Evolutionary conservation across 2,329 filamentous ascomycete genomes (phyloP), one percentile per base, ranked within the genome.

Genomic region (Diplodia seriata): DNA sequence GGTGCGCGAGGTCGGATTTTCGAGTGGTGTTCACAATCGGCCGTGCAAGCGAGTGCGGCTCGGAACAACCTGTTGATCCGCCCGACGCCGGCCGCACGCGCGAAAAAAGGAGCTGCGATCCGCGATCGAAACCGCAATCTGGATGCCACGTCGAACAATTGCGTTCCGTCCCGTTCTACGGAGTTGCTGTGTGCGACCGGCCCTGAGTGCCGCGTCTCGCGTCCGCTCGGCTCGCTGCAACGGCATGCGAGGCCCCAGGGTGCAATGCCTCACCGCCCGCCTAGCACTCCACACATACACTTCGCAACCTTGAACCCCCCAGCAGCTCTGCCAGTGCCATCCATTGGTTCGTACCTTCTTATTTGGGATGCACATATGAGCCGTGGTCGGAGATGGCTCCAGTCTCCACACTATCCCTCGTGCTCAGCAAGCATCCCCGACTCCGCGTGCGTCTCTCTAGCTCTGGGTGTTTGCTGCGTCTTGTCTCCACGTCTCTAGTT

Each of bases 1-100:
- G 51, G 50, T 53, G 66, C 55, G 62, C 62, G 36, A 65, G 43
- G 55, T 67, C 55, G 66, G 49, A 61, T 61, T 67, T 63, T 63
- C 59, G 55, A 59, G 59, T 51, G 59, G 59, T 51, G 47, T 63
- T 63, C 47, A 51, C 43, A 51, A 47, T n/a, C 59, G 59, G 59
- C 59, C 43, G 59, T 63, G 59, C 59, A 63, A 63, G 59, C 59
- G 59, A 63, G 59, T 63, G 43, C 59, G 59, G 59, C 59, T 14
- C 47, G 59, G 59, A 63, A 12, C 8, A 51, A 51, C 59, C 40
- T 6, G 23, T 26, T 63, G 20, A 51, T 51, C 59, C 59, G 47
- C 31, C 59, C 59, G 59, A 63, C 29, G n/a, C 59, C 59, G 26
- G 29, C 59, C 59, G 59, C 59, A 63, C 57, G 18, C 57, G 57